A percentile compares a stretch with the other conserved stretches of the same genome.
These are phyloP conservation scores for Capsicum baccatum DNA, from an alignment of 257 asterid genomes.

Conservation along the genomic window DNA sequence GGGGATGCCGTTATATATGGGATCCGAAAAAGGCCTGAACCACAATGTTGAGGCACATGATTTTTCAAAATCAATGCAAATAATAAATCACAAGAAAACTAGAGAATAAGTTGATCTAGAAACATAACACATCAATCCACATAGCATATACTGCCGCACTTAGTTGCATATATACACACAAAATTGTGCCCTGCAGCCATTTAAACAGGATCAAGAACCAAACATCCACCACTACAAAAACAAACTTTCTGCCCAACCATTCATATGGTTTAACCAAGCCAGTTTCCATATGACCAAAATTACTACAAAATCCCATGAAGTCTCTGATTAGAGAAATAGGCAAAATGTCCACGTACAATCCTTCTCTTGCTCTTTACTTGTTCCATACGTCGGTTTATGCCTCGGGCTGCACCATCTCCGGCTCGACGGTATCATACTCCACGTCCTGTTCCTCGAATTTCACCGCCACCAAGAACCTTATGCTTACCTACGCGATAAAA, in stretches of 20 bases:
- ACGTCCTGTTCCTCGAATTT: conserved; percentile 74
- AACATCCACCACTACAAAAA: not conserved
- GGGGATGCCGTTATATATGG: too few relatives aligned
- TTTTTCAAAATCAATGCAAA: too few relatives aligned
- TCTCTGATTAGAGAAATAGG: not conserved
- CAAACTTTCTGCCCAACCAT: not conserved
- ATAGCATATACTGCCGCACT: not conserved
- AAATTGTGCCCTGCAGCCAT: not conserved
- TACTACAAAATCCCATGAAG: conserved; percentile 20
- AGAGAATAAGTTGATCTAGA: not conserved
- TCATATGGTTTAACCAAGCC: not conserved
- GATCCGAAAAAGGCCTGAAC: too few relatives aligned
- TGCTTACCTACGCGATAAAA: conserved; percentile 44
- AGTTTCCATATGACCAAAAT: not conserved
- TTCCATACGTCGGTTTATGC: not conserved
- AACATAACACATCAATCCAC: not conserved
- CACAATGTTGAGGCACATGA: too few relatives aligned
- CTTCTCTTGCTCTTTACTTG: conserved; percentile 12
- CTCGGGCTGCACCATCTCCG: not conserved
- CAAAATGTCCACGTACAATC: conserved; percentile 35
- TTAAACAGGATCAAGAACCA: not conserved
- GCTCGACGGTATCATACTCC: conserved; percentile 47
- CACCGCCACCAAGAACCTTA: conserved; percentile 77
- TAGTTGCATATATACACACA: not conserved
- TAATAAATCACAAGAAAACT: not conserved